These are phyloP conservation scores for Pistacia atlantica DNA, from an alignment of 345 rosid genomes.

Conservation along the genomic window DNA sequence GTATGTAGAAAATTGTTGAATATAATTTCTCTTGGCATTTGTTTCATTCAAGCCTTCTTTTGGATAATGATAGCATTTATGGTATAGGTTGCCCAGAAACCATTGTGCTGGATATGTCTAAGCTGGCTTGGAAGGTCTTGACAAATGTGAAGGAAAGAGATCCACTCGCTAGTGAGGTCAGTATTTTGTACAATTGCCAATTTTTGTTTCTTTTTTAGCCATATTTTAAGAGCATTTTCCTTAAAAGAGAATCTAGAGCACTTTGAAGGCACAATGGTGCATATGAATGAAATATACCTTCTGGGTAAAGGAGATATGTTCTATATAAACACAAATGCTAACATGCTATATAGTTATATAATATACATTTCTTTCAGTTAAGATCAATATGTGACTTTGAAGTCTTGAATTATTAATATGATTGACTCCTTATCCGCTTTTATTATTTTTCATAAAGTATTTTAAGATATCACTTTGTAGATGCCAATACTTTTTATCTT, in stretches of 20 bases:
- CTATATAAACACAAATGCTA: no score
- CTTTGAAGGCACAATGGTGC: not conserved
- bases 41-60: constrained; percentile 5
- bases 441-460: no score
- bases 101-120: constrained; percentile 79
- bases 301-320: no score
- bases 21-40: constrained; percentile 12
- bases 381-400: no score
- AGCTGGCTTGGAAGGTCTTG: constrained; percentile 78
- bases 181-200: constrained; percentile 11
- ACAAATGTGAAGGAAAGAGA: constrained; percentile 74
- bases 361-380: no score
- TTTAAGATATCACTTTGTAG: no score
- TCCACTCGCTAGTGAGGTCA: constrained; percentile 98
- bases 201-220: constrained; percentile 1
- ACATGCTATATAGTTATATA: no score
- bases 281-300: no score
- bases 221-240: not conserved
- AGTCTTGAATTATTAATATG: no score
- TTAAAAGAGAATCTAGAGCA: not conserved
- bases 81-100: constrained; percentile 83
- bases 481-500: no score
- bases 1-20: constrained; percentile 36
- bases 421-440: no score
- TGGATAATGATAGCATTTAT: not conserved